Base-by-base conservation (phyloP, 2,329 filamentous ascomycete genomes). In the Celoporthe dispersa region DNA sequence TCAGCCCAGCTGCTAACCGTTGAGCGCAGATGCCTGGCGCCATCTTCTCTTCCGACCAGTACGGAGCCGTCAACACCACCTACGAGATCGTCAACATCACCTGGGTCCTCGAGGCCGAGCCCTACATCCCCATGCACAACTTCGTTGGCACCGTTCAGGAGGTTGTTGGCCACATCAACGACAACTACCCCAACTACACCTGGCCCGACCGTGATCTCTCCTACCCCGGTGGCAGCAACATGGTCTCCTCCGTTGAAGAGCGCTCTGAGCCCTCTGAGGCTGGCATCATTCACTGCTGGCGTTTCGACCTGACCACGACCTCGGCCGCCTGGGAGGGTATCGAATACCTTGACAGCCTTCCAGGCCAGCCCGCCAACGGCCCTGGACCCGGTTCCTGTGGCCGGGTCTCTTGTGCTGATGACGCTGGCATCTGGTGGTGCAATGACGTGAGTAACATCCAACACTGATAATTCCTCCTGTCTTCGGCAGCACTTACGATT, bases 361-460 rank as follows among this genome's bases (percentile, higher is more conserved):
- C 44, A 28, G 73, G 74, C 7, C 62, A 65, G 57, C 71, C 75
- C 1, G 61, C 19, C 14, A 65, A 68, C 16, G 68, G 70, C 5
- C 69, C 72, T 1, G 74, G 74, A 3, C 71, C 72, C 7, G 67
- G 64, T 3, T 61, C 48, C 8, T 76, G 74, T 53, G 69, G 64
- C 7, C 70, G 71, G 1, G 74, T 76, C 22, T 76, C 74, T 55
- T 77, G 76, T 60, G 67, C 64, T 1, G 73, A 66, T 3, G 64
- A 67, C 1, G 66, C 71, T 3, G 75, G 67, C 3, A 76, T 76
- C 65, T 73, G 64, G 33, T 76, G 74, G 74, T 77, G 76, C 66
- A 76, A 77, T 53, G 71, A 75, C 25, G 74, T 76, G 63, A 69
- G 72, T 72, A 28, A 37, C 25, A 22, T 4, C 37, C 14, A 6